Evolutionary conservation across 2,329 filamentous ascomycete species (phyloP).

Genomic region (Colletotrichum sublineola): DNA sequence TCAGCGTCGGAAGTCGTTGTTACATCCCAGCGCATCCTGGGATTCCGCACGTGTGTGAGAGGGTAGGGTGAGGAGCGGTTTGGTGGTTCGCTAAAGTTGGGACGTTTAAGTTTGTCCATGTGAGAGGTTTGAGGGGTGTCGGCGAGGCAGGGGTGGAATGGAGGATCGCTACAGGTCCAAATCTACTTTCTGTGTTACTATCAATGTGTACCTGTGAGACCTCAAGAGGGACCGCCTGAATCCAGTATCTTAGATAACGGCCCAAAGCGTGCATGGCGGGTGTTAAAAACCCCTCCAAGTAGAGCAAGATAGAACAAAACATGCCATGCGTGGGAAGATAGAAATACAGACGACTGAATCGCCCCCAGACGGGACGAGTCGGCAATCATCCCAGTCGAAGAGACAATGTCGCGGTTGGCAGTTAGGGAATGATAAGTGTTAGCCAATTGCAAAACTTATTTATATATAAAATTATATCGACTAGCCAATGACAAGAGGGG

Average conservation of each 20-base stretch:
- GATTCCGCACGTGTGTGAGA: not conserved
- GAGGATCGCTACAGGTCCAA: not conserved
- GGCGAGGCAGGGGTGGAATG: not conserved
- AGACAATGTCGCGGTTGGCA: not conserved
- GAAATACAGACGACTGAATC: slow-evolving; percentile 13
- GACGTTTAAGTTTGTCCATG: slow-evolving; percentile 16
- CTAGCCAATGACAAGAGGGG: not conserved
- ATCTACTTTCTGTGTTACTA: too few relatives aligned
- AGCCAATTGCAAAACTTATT: not conserved
- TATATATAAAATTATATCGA: not conserved
- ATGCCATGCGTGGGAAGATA: not conserved
- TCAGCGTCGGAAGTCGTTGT: slow-evolving; percentile 11
- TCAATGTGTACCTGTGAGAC: too few relatives aligned
- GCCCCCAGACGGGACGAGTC: slow-evolving; percentile 26
- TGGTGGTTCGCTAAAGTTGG: not conserved
- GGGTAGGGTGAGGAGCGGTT: not conserved
- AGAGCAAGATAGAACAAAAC: not conserved
- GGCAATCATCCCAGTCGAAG: slow-evolving; percentile 14
- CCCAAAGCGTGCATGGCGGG: too few relatives aligned
- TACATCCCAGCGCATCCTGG: slow-evolving; percentile 10
- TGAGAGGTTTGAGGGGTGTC: not conserved
- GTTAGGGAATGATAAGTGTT: not conserved
- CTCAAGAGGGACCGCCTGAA: too few relatives aligned
- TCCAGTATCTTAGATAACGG: too few relatives aligned
- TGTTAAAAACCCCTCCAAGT: not conserved